Percentiles rank a stretch among this genome's conserved stretches.
Evolutionary conservation across 176 grass and related monocot species (phyloP).

Genomic region (Zizania latifolia): DNA sequence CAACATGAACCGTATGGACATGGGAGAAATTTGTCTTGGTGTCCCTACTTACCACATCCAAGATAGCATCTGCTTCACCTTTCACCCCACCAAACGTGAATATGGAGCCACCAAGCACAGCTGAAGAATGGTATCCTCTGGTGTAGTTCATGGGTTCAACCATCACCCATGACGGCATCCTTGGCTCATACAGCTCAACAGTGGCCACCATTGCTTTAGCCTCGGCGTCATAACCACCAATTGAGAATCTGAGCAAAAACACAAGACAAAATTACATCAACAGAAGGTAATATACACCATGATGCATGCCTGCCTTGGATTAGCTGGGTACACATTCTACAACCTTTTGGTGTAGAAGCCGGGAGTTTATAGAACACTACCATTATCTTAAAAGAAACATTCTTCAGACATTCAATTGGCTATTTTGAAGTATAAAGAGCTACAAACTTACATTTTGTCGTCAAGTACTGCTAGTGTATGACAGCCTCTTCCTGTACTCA

Average conservation of each 20-base stretch:
- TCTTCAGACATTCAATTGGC: background rate
- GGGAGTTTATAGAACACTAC: background rate
- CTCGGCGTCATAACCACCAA: conserved; percentile 61
- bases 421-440: background rate
- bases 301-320: background rate
- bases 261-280: background rate
- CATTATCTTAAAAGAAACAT: background rate
- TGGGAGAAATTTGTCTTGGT: background rate
- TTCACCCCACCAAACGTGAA: conserved; percentile 61
- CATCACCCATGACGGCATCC: conserved; percentile 52
- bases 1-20: background rate
- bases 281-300: background rate
- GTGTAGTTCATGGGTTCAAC: conserved; percentile 52
- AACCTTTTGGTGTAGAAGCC: background rate
- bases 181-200: conserved; percentile 68
- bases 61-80: conserved; percentile 40
- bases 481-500: conserved; percentile 70
- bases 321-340: background rate
- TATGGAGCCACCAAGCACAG: conserved; percentile 52
- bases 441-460: conserved; percentile 60
- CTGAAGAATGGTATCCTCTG: conserved; percentile 70
- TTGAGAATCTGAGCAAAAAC: conserved; percentile 45
- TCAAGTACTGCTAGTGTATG: conserved; percentile 52
- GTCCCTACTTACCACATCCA: conserved; percentile 56
- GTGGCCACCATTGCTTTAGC: conserved; percentile 40